Evolutionary conservation across 441 rosid genomes (phyloP), one percentile per base, ranked within the genome.

Genomic region (Iberis amara): DNA sequence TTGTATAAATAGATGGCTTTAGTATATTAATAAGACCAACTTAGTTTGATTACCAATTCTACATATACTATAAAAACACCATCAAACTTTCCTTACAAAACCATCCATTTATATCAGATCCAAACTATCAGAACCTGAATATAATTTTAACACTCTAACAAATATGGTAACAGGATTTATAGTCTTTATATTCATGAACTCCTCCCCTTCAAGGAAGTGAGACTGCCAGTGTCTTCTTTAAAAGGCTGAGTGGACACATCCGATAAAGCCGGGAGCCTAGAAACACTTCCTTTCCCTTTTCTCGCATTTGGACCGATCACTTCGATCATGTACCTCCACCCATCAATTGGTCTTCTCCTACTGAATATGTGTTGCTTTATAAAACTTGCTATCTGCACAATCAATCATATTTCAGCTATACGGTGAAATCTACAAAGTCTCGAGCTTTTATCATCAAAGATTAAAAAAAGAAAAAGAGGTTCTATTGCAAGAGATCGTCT

Each of bases 291-390:
- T 64, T 85, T 88, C 41, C 89, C 95, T 82, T 76, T 91, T 70
- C 81, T 79, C 23, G 98, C 91, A 76, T 88, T 91, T 28, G 98
- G 96, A 59, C 98, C 98, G 1, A 88, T 67, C 69, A 76, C 96
- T 79, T 91, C 96, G 39, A 91, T 86, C 98, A 88, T 86, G 65
- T 79, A 80, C 71, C 82, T 88, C 96, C 98, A 88, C 46, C 94
- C 94, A 65, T 91, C 95, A 6, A 86, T 75, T 3, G 98, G 91
- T 70, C 96, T 82, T 61, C 98, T 76, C 66, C 96, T 74, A 76
- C 96, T 89, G 68, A 84, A 88, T 78, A 92, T 86, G 66, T 83
- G 94, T 26, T 78, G 85, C 69, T 83, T 88, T 62, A 88, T 80
- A 67, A 91, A 88, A 71, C 95, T 91, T 40, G 98, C 96, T 47